These are phyloP conservation scores for Pyrus hybrid DNA, from an alignment of 331 rosid species.

Conservation along the genomic window DNA sequence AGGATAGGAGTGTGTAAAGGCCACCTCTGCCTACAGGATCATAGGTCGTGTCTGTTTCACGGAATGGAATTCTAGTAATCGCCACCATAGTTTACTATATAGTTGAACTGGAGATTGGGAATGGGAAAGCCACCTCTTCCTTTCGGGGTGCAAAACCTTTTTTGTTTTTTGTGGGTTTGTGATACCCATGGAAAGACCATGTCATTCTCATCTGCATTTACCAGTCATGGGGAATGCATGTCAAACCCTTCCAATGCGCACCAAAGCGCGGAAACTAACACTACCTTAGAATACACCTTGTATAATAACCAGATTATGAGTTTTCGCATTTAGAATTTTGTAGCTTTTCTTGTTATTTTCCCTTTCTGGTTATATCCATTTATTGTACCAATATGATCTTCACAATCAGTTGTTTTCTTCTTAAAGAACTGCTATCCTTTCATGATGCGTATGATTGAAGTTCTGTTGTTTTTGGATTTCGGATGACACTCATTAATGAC, in stretches of 20 bases:
- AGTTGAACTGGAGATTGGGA: not conserved
- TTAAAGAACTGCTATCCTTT: not conserved
- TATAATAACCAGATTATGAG: not conserved
- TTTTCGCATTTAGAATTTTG: not conserved
- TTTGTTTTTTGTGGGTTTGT: not conserved
- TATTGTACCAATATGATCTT: not conserved
- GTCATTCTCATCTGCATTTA: not conserved
- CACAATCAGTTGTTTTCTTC: not conserved
- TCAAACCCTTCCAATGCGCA: not conserved
- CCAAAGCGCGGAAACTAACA: not conserved
- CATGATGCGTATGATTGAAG: not conserved
- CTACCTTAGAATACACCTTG: not conserved
- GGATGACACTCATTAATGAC: conserved; percentile 21
- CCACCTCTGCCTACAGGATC: not conserved
- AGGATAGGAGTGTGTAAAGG: not conserved
- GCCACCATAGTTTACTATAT: not conserved
- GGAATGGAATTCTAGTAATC: not conserved
- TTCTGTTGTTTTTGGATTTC: not conserved
- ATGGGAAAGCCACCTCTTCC: not conserved
- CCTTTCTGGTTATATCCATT: not conserved
- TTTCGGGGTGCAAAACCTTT: not conserved
- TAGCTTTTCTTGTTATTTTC: not conserved
- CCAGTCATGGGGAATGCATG: not conserved
- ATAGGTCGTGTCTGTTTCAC: not conserved
- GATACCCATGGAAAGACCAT: not conserved